Percentiles rank a stretch among this genome's conserved stretches.
phyloP scores from a whole-genome alignment of 2,329 filamentous ascomycete species.

The Fusarium keratoplasticum region DNA sequence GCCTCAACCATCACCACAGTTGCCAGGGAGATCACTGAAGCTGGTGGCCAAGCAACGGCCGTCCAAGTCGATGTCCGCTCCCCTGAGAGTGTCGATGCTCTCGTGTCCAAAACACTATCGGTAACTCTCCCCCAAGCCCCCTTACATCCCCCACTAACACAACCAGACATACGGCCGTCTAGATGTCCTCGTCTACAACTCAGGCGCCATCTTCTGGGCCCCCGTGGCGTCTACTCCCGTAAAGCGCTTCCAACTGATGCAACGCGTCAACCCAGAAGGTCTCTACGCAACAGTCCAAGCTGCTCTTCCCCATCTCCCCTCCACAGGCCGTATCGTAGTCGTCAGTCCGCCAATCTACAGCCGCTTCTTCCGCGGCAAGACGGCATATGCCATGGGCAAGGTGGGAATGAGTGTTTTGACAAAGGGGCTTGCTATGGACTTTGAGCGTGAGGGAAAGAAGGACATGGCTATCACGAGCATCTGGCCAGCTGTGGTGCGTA shows the following conservation, averaged over 20 bases:
- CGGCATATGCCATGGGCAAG: slow-evolving; percentile 83
- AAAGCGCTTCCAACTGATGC: slow-evolving; percentile 83
- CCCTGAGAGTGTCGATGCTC: slow-evolving; percentile 67
- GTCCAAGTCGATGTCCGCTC: slow-evolving; percentile 78
- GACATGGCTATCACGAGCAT: slow-evolving; percentile 84
- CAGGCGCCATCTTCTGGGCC: slow-evolving; percentile 88
- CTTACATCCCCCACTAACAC: not conserved
- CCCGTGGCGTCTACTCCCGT: slow-evolving; percentile 78
- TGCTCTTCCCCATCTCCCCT: slow-evolving; percentile 72
- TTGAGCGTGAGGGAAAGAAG: slow-evolving; percentile 70
- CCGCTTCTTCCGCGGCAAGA: slow-evolving; percentile 87
- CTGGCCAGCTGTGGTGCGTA: slow-evolving; percentile 80
- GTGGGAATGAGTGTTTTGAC: slow-evolving; percentile 85
- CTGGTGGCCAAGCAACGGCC: slow-evolving; percentile 73
- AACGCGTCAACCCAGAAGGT: slow-evolving; percentile 79
- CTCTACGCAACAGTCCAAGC: slow-evolving; percentile 80
- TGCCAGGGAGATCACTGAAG: slow-evolving; percentile 75
- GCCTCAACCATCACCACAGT: slow-evolving; percentile 85
- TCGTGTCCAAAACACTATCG: slow-evolving; percentile 69
- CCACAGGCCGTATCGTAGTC: slow-evolving; percentile 75
- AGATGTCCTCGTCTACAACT: slow-evolving; percentile 85
- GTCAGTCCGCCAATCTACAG: slow-evolving; percentile 88
- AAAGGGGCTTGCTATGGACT: slow-evolving; percentile 86
- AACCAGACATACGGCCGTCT: slow-evolving; percentile 68
- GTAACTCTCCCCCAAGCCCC: slow-evolving; percentile 14